These are phyloP conservation scores for Pezicula carpinea DNA, from an alignment of 2,329 filamentous ascomycete species.

Conservation along the genomic window DNA sequence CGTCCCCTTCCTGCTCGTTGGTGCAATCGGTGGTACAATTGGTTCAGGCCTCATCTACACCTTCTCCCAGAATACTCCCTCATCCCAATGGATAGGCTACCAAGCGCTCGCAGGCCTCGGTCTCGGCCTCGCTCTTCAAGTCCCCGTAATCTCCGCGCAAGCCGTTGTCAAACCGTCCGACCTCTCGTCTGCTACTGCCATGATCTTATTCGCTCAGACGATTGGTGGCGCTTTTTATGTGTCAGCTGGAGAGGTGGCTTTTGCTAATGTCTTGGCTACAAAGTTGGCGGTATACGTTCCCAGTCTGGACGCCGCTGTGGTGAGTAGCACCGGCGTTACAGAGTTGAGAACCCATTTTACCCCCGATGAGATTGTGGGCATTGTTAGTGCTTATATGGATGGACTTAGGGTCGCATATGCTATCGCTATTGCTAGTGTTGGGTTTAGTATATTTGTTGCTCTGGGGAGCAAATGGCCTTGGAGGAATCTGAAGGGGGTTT, in stretches of 20 bases:
- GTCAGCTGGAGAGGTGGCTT: conserved; percentile 42
- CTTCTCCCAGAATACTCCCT: conserved; percentile 40
- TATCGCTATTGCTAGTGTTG: conserved; percentile 45
- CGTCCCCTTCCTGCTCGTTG: conserved; percentile 30
- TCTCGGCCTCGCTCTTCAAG: conserved; percentile 50
- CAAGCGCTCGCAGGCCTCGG: conserved; percentile 52
- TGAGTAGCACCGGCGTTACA: conserved; percentile 45
- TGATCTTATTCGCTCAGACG: conserved; percentile 43
- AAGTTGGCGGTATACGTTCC: conserved; percentile 32
- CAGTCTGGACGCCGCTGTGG: conserved; percentile 29
- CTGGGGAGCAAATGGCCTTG: conserved; percentile 35
- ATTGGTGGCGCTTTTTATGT: conserved; percentile 47
- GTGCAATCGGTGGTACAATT: conserved; percentile 26
- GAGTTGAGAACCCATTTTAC: conserved; percentile 50
- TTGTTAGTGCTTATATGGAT: conserved; percentile 58
- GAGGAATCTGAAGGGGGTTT: conserved; percentile 27
- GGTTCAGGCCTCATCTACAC: conserved; percentile 53
- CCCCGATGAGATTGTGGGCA: conserved; percentile 41
- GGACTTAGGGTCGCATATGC: conserved; percentile 61
- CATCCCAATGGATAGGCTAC: conserved; percentile 52
- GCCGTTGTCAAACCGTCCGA: conserved; percentile 35
- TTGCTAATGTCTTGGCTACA: conserved; percentile 39
- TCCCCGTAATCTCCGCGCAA: conserved; percentile 33
- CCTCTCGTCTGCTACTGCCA: conserved; percentile 41
- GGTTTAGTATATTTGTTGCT: conserved; percentile 33